Evolutionary conservation across 139 green algal species (phyloP), one percentile per base, ranked within the genome.

Genomic region (Desmodesmus armatus): DNA sequence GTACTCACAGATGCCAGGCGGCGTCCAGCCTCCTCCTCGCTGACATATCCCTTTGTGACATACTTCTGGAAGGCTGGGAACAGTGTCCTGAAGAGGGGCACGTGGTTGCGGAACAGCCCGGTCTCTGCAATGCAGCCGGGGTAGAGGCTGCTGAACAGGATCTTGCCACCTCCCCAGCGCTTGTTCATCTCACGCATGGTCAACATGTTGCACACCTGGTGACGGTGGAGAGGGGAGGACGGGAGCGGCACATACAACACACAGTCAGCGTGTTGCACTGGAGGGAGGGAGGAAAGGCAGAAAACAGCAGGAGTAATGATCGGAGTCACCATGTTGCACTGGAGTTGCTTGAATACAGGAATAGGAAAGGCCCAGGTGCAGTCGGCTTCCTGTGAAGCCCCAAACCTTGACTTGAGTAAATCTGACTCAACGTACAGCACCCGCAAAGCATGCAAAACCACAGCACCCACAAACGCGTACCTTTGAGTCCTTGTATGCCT

Each of bases 401-500:
- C n/a, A n/a, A n/a, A n/a, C n/a, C n/a, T n/a, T n/a, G n/a, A n/a
- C 47, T 58, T 13, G 13, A 23, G 47, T 58, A 58, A 15, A 58
- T 13, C 47, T 63, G 53, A 31, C 21, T 27, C 15, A 23, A 23
- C n/a, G 53, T 7, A 19, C 13, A 63, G 53, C 53, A 63, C 53
- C 27, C 53, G 15, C 13, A 23, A n/a, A n/a, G n/a, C n/a, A n/a
- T n/a, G n/a, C n/a, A n/a, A n/a, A 15, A 62, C 51, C 51, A 62
- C 51, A 62, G 27, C 3, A 15, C 5, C 27, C 25, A 62, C 51
- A 65, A 33, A 33, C 19, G 31, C 66, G 21, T 19, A 95, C 92
- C 93, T 99, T 99, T 83, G 90, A 93, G 90, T 99, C 96, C 91
- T 99, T 99, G 96, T 99, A 99, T 9, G 96, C 96, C 92, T 99